Conservation (phyloP, 192 early-diverging fungal species). For the Phlyctochytrium arcticum region DNA sequence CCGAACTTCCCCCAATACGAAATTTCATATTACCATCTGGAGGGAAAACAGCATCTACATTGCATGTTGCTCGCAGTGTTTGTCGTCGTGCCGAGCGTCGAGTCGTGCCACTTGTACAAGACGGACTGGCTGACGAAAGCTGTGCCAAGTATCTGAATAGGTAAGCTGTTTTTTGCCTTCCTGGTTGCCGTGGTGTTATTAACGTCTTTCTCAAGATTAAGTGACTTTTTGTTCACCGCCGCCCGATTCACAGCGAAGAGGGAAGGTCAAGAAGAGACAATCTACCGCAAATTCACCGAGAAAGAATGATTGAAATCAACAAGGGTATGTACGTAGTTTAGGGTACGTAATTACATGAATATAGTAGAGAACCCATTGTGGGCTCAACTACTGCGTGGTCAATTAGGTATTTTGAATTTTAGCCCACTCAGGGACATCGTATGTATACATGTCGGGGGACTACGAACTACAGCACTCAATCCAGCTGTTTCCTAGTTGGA, state of each 20-base stretch:
- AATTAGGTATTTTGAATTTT: no score
- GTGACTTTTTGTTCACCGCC: slow-evolving; percentile 89
- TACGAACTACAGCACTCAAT: no score
- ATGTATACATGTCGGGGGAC: no score
- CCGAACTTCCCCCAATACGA: slow-evolving; percentile 64
- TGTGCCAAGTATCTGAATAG: slow-evolving; percentile 71
- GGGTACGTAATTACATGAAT: no score
- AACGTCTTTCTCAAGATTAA: slow-evolving; percentile 47
- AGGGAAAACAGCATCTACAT: slow-evolving; percentile 69
- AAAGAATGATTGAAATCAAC: not conserved
- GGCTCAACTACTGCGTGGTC: no score
- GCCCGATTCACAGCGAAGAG: slow-evolving; percentile 74
- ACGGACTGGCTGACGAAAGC: slow-evolving; percentile 51
- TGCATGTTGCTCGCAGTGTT: slow-evolving; percentile 82
- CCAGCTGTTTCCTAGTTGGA: no score
- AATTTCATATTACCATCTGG: slow-evolving; percentile 92
- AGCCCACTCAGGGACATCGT: no score
- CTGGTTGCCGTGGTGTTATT: not conserved
- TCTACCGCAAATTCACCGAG: slow-evolving; percentile 58
- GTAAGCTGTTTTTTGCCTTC: slow-evolving; percentile 4
- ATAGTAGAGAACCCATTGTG: no score
- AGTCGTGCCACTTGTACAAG: slow-evolving; percentile 65
- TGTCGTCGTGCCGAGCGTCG: slow-evolving; percentile 85
- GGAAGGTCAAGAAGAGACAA: slow-evolving; percentile 65
- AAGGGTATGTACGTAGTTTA: no score